Percentiles rank a stretch among this genome's conserved stretches.
phyloP scores from a whole-genome alignment of 805 yeast genomes.

The Cyberlindnera americana region DNA sequence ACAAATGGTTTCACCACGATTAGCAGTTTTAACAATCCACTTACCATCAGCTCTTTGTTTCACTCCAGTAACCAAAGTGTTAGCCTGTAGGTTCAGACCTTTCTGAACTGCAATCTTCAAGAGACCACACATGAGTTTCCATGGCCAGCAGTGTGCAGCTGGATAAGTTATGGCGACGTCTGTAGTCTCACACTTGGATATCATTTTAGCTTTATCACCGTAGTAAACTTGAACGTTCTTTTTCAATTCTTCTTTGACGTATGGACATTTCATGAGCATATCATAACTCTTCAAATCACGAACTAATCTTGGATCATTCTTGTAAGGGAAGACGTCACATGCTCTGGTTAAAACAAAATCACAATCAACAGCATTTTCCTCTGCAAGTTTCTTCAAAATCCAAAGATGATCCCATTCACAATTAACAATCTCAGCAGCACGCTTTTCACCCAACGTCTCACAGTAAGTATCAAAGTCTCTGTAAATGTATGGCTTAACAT shows the following conservation, averaged over 20 bases:
- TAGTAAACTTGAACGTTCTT: constrained; percentile 30
- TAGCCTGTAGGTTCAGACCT: constrained; percentile 41
- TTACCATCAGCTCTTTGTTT: constrained; percentile 24
- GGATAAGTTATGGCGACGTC: constrained; percentile 59
- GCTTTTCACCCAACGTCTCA: constrained; percentile 15
- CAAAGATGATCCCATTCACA: constrained; percentile 36
- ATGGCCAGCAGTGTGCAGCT: constrained; percentile 45
- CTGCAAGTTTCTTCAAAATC: constrained; percentile 32
- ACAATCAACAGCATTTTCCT: constrained; percentile 36
- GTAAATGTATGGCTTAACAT: constrained; percentile 36
- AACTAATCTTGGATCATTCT: constrained; percentile 18
- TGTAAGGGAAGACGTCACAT: constrained; percentile 33
- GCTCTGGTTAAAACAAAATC: constrained; percentile 33
- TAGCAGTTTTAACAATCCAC: constrained; percentile 31
- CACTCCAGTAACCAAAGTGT: constrained; percentile 36
- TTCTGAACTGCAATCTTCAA: constrained; percentile 30
- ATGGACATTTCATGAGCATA: constrained; percentile 28
- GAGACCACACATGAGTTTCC: constrained; percentile 35
- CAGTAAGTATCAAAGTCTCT: constrained; percentile 7
- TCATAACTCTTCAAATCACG: constrained; percentile 17
- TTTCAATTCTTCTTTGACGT: constrained; percentile 28
- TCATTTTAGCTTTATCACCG: constrained; percentile 42
- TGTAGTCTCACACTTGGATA: constrained; percentile 77
- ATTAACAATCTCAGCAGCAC: constrained; percentile 35
- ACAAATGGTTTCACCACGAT: constrained; percentile 29